Base-by-base conservation (phyloP, 345 rosid species). In the Carallia pectinifolia region DNA sequence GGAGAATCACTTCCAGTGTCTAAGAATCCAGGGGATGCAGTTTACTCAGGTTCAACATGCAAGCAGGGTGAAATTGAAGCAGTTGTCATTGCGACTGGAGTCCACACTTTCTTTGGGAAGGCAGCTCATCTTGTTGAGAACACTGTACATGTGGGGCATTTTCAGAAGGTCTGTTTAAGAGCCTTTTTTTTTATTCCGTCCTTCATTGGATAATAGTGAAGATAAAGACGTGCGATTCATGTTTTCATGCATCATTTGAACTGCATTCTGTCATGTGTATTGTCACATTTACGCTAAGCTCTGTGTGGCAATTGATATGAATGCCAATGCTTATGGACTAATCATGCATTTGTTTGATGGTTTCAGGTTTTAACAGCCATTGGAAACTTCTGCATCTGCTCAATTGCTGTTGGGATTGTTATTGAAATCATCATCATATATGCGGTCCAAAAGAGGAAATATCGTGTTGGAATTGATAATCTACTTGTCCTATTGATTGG, bases 401-500 rank as follows among this genome's bases (percentile, higher is more conserved):
- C 84, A 34, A 83, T 81, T 37, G 78, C 84, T 7, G 62, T 58
- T 54, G 85, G 83, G 30, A 71, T 84, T 77, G 40, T 77, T 3
- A 52, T 81, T 17, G 83, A 84, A 60, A 79, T 84, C 55, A 40
- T 81, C 2, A 74, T 72, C 7, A 81, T 81, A 58, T 78, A 70
- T 33, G 80, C 72, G 40, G 33, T 79, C 56, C 83, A 84, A 53
- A 19, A 66, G 39, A 79, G 94, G 73, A 79, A 63, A n/a, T 87
- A 85, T 69, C 82, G 86, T 47, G 83, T 79, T 61, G 88, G 88
- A 47, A 85, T 87, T 7, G 85, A 85, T 68, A 85, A 87, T 23
- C 75, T 87, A 55, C 84, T 85, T 63, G 89, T 83, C 38, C 72
- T 87, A 2, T 77, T 85, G 69, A 85, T 88, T 61, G 92, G 92